Conservation (phyloP, 2,329 filamentous ascomycete genomes). For the Cladosporium phlei region DNA sequence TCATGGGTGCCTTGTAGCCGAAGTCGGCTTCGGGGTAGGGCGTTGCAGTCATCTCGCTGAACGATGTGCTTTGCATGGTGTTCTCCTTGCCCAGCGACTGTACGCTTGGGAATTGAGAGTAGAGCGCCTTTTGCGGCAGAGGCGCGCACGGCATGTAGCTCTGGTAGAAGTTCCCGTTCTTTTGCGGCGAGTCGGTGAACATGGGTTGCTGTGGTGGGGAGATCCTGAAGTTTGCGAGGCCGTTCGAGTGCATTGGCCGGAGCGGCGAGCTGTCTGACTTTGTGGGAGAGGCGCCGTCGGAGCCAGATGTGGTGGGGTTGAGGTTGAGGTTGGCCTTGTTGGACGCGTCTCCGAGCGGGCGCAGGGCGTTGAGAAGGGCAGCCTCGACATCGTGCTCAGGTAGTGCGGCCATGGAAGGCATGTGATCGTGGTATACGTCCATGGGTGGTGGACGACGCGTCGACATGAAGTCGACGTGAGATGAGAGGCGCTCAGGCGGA, state of each 20-base stretch:
- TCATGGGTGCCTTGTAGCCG: slow-evolving; percentile 42
- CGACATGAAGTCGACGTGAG: slow-evolving; percentile 39
- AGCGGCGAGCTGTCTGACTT: slow-evolving; percentile 61
- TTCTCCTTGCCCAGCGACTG: slow-evolving; percentile 22
- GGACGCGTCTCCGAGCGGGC: slow-evolving; percentile 41
- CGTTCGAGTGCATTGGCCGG: slow-evolving; percentile 57
- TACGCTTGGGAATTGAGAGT: slow-evolving; percentile 4
- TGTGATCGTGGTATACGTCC: slow-evolving; percentile 56
- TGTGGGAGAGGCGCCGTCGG: slow-evolving; percentile 61
- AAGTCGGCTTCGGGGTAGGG: slow-evolving; percentile 42
- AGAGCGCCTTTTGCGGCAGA: slow-evolving; percentile 15
- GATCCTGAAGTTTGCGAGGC: slow-evolving; percentile 64
- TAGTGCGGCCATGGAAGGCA: slow-evolving; percentile 32
- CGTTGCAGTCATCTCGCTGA: slow-evolving; percentile 34
- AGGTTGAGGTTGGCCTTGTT: slow-evolving; percentile 61
- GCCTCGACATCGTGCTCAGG: slow-evolving; percentile 46
- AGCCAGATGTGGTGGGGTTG: slow-evolving; percentile 53
- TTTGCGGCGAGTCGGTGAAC: slow-evolving; percentile 64
- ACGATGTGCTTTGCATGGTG: slow-evolving; percentile 24
- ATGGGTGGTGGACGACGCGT: slow-evolving; percentile 53
- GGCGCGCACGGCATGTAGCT: slow-evolving; percentile 32
- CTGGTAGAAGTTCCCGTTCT: slow-evolving; percentile 46
- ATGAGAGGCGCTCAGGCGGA: slow-evolving; percentile 3
- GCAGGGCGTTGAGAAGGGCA: slow-evolving; percentile 46
- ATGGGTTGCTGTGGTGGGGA: slow-evolving; percentile 56